phyloP scores from a whole-genome alignment of 805 yeast genomes.

The Zygoascus biomembranicola region DNA sequence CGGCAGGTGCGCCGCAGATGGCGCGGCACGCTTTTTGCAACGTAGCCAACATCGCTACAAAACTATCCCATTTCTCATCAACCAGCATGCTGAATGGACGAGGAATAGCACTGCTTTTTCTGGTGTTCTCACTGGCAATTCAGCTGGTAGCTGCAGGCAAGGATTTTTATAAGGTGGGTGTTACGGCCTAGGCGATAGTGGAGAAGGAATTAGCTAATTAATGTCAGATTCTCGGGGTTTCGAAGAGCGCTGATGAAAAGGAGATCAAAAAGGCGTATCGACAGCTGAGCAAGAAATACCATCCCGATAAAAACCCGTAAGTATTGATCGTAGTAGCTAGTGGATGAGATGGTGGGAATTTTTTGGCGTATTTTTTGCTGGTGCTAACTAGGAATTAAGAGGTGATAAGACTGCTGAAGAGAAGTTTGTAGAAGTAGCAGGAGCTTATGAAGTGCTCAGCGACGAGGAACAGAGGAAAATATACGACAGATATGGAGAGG shows the following conservation, averaged over 20 bases:
- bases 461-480: constrained; percentile 81
- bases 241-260: constrained; percentile 60
- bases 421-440: constrained; percentile 83
- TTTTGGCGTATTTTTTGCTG: background rate
- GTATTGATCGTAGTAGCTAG: background rate
- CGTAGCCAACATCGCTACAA: background rate
- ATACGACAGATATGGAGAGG: constrained; percentile 83
- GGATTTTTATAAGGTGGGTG: constrained; percentile 35
- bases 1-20: background rate
- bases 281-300: constrained; percentile 72
- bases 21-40: background rate
- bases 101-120: background rate
- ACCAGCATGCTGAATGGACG: background rate
- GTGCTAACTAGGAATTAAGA: constrained; percentile 6
- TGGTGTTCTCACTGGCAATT: constrained; percentile 6
- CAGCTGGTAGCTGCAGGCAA: constrained; percentile 26
- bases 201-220: background rate
- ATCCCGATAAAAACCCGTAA: constrained; percentile 79
- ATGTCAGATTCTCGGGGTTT: constrained; percentile 55
- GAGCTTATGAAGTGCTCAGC: constrained; percentile 81
- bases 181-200: constrained; percentile 5
- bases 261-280: constrained; percentile 84
- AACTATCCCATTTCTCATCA: background rate
- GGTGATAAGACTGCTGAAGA: constrained; percentile 72
- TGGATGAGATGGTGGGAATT: background rate